phyloP scores from a whole-genome alignment of 768 basidiomycete species.

The Termitomyces eurrhizus region DNA sequence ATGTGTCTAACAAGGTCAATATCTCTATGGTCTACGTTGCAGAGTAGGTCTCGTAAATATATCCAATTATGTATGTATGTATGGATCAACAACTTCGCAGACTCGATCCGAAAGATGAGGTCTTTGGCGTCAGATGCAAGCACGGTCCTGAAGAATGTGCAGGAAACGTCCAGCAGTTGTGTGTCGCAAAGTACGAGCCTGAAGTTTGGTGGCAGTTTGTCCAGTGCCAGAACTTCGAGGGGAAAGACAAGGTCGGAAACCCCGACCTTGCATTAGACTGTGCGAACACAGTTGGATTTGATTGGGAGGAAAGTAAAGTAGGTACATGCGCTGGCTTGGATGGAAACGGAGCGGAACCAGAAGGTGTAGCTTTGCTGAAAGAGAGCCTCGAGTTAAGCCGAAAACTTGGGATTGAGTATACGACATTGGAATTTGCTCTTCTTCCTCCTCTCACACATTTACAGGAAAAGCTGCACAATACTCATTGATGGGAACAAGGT shows the following conservation, averaged over 20 bases:
- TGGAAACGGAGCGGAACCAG: constrained; percentile 56
- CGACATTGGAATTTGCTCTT: neutral
- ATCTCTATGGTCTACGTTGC: constrained; percentile 72
- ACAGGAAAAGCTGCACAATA: constrained; percentile 84
- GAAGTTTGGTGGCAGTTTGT: constrained; percentile 81
- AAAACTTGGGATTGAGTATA: constrained; percentile 54
- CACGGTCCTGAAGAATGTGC: constrained; percentile 82
- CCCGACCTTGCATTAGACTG: constrained; percentile 64
- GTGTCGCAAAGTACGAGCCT: constrained; percentile 59
- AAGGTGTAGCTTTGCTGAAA: constrained; percentile 62
- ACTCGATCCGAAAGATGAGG: constrained; percentile 56
- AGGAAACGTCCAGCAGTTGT: constrained; percentile 88
- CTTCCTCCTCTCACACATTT: neutral
- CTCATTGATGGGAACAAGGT: constrained; percentile 64
- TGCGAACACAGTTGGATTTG: constrained; percentile 55
- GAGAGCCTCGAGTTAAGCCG: constrained; percentile 48
- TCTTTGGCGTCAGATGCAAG: constrained; percentile 76
- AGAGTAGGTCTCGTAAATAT: constrained; percentile 41
- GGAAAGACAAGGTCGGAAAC: constrained; percentile 57
- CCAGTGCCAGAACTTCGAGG: constrained; percentile 74
- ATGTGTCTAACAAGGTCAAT: constrained; percentile 61
- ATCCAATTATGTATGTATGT: neutral
- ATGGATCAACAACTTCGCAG: constrained; percentile 30
- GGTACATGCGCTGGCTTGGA: constrained; percentile 59
- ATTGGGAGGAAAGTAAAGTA: constrained; percentile 61